Evolutionary conservation across 345 rosid species (phyloP).

Genomic region (Euphorbia pulcherrima): DNA sequence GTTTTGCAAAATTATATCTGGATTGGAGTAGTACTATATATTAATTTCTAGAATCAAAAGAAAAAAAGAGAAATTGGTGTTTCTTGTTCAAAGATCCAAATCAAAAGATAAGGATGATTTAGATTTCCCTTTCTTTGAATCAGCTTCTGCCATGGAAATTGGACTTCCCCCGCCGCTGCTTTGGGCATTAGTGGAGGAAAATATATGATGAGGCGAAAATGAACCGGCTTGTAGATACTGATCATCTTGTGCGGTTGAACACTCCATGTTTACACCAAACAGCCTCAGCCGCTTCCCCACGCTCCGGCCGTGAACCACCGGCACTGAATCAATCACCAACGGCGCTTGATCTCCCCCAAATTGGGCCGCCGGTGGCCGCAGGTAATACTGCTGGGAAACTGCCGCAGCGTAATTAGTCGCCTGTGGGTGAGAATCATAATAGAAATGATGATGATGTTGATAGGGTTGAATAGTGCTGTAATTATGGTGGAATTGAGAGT

Average conservation of each 20-base stretch:
- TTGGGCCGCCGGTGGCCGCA: constrained; percentile 35
- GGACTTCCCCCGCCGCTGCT: constrained; percentile 17
- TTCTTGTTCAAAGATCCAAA: constrained; percentile 48
- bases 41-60: background rate
- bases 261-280: constrained; percentile 51
- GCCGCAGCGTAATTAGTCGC: constrained; percentile 30
- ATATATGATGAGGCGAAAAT: constrained; percentile 20
- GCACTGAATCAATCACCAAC: constrained; percentile 55
- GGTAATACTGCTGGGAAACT: constrained; percentile 29
- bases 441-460: constrained; percentile 17
- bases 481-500: constrained; percentile 30
- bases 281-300: constrained; percentile 52
- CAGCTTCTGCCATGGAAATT: constrained; percentile 18
- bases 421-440: constrained; percentile 23
- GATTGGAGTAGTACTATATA: constrained; percentile 5
- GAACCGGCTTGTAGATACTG: constrained; percentile 30
- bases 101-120: constrained; percentile 62
- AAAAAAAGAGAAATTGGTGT: constrained; percentile 2
- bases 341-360: constrained; percentile 35
- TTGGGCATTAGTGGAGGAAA: constrained; percentile 24
- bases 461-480: constrained; percentile 31
- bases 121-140: constrained; percentile 60
- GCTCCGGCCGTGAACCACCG: constrained; percentile 36
- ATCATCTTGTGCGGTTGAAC: constrained; percentile 30
- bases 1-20: constrained; percentile 22